Evolutionary conservation across 495 filamentous ascomycete genomes (phyloP).

Genomic region (Trichoderma parareesei): DNA sequence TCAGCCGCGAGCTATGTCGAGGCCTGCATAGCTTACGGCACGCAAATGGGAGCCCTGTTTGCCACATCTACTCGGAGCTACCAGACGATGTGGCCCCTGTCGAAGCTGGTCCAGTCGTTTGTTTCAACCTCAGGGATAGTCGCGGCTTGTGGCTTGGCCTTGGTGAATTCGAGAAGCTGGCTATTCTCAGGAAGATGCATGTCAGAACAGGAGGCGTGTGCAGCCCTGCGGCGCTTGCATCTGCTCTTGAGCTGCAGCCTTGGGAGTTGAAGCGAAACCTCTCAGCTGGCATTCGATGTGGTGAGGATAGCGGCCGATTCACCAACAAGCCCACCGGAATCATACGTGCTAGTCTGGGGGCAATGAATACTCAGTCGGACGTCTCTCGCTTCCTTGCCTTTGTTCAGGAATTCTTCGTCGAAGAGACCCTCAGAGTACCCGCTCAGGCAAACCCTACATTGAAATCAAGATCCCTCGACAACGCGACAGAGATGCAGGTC

Average conservation of each 20-base stretch:
- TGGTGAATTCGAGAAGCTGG: constrained; percentile 76
- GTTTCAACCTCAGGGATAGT: constrained; percentile 70
- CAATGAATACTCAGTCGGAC: constrained; percentile 78
- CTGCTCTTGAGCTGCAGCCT: constrained; percentile 56
- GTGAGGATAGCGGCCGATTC: constrained; percentile 71
- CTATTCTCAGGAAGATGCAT: constrained; percentile 68
- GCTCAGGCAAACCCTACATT: background rate
- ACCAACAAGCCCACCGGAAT: constrained; percentile 79
- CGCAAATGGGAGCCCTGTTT: constrained; percentile 57
- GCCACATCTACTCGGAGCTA: constrained; percentile 50
- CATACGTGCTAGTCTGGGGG: constrained; percentile 76
- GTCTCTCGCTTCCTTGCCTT: constrained; percentile 63
- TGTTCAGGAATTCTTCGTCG: constrained; percentile 68
- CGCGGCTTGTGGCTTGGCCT: constrained; percentile 68
- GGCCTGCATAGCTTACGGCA: constrained; percentile 56
- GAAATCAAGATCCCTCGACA: constrained; percentile 4
- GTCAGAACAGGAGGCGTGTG: constrained; percentile 80
- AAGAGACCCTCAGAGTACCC: constrained; percentile 19
- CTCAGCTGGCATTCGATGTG: constrained; percentile 69
- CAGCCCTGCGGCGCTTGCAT: constrained; percentile 80
- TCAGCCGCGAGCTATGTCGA: constrained; percentile 51
- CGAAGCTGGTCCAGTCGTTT: constrained; percentile 58
- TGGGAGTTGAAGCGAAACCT: constrained; percentile 78
- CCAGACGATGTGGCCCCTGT: constrained; percentile 19
- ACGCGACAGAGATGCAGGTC: constrained; percentile 31